Base-by-base conservation (phyloP, 495 filamentous ascomycete genomes). In the Hyaloscypha bicolor region DNA sequence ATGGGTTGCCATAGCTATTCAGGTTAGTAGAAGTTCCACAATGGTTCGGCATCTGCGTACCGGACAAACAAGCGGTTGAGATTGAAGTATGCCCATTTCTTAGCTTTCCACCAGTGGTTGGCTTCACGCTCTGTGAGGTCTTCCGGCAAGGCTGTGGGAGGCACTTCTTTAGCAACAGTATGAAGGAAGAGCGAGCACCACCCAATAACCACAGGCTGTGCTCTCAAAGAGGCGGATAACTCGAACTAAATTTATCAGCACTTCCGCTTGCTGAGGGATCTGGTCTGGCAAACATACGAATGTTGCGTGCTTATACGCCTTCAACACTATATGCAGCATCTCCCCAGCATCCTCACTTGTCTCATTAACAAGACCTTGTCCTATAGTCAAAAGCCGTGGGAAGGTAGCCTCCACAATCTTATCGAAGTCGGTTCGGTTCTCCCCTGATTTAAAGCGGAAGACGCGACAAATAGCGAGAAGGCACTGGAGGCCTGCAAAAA, bases 81-180 rank as follows among this genome's bases (percentile, higher is more conserved):
- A 79, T 97, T 98, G 70, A 92, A 94, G 76, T 97, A 98, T 6
- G 94, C 90, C 96, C 95, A 98, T 78, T 98, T 99, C 90, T 98
- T 99, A 62, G 93, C 91, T 84, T 98, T 99, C 94, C 95, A 99
- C 94, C 95, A 99, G 75, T 97, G 92, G 75, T 97, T 93, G 63
- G 87, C 83, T 76, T 97, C 96, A 32, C 96, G 87, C 73, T 98
- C 96, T 22, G 92, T 87, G 52, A 90, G 80, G 55, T 96, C 93
- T 52, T 97, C 94, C 60, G 82, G 75, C 84, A 98, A 88, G 6
- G 93, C 88, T 68, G 80, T 87, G 51, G 88, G 83, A 0, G 95
- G 95, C 60, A 91, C 88, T 35, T 90, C 82, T 77, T 98, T 99
- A 48, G 89, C 88, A 31, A 98, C 90, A 37, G 95, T 90, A 55